Percentiles rank a stretch among this genome's conserved stretches.
phyloP scores from a whole-genome alignment of 73 alveolate genomes.

The Blepharisma stoltei region DNA sequence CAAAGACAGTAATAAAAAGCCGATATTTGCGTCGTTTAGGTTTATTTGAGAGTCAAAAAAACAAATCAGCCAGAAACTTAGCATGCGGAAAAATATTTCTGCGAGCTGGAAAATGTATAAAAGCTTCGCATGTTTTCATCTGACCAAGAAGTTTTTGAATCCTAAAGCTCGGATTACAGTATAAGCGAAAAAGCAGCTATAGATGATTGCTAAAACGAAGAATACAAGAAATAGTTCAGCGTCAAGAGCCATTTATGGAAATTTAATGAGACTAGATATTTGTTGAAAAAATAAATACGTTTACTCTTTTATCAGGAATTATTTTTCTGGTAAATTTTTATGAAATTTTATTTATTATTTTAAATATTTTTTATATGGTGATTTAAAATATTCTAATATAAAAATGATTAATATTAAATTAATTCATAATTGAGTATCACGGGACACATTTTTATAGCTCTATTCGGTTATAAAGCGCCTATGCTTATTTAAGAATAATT shows the following conservation, averaged over 20 bases:
- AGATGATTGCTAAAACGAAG: constrained; percentile 3
- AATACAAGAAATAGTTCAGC: background rate
- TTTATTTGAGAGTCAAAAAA: background rate
- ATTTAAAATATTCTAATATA: too few relatives aligned
- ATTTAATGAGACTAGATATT: too few relatives aligned
- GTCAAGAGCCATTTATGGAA: background rate
- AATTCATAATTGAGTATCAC: too few relatives aligned
- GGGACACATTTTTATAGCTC: too few relatives aligned
- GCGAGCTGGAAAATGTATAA: background rate
- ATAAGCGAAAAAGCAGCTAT: background rate
- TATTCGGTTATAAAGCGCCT: too few relatives aligned
- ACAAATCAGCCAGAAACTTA: constrained; percentile 8
- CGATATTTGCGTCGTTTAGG: background rate
- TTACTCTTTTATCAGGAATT: too few relatives aligned
- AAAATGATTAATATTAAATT: too few relatives aligned
- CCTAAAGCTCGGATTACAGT: background rate
- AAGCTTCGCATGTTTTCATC: constrained; percentile 9
- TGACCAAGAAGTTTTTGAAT: background rate
- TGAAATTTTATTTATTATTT: too few relatives aligned
- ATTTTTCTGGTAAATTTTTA: too few relatives aligned
- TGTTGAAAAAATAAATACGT: too few relatives aligned
- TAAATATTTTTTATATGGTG: too few relatives aligned
- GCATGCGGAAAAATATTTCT: background rate
- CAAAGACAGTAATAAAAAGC: background rate
- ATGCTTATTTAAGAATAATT: too few relatives aligned